A percentile compares a stretch with the other conserved stretches of the same genome.
phyloP scores from a whole-genome alignment of 108 stramenopile species.

The Asterionellopsis glacialis region DNA sequence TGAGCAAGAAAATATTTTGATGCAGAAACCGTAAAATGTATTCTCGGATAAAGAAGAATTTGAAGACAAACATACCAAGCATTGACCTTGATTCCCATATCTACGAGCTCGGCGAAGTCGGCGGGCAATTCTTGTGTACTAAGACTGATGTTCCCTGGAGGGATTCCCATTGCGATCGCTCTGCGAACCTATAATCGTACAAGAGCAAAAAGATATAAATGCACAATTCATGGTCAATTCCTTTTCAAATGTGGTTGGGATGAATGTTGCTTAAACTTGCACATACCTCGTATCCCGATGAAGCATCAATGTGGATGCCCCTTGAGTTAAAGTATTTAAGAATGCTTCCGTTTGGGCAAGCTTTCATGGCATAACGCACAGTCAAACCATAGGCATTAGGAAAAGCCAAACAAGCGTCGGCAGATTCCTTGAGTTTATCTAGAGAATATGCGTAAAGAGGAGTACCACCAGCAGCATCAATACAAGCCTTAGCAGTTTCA shows the following conservation, averaged over 20 bases:
- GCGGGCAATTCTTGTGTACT: slow-evolving; percentile 91
- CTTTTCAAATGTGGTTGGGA: no score
- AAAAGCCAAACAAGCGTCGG: slow-evolving; percentile 87
- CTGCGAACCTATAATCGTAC: slow-evolving; percentile 29
- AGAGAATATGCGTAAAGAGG: slow-evolving; percentile 95
- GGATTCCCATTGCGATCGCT: slow-evolving; percentile 86
- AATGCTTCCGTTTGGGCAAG: slow-evolving; percentile 89
- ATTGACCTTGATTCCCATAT: slow-evolving; percentile 83
- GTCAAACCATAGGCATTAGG: slow-evolving; percentile 96
- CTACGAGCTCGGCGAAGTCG: slow-evolving; percentile 81
- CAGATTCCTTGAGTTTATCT: slow-evolving; percentile 70
- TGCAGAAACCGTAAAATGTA: not conserved
- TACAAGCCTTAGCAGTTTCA: slow-evolving; percentile 74
- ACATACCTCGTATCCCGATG: slow-evolving; percentile 84
- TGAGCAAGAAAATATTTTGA: not conserved
- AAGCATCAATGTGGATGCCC: slow-evolving; percentile 94
- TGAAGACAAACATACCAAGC: slow-evolving; percentile 53
- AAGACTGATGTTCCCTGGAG: slow-evolving; percentile 84
- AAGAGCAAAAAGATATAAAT: not conserved
- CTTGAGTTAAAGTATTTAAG: slow-evolving; percentile 83
- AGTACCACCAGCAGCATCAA: slow-evolving; percentile 74
- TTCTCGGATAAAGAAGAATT: not conserved
- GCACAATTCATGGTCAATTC: not conserved
- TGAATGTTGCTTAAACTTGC: not conserved
- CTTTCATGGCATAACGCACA: slow-evolving; percentile 98